Percentiles rank a stretch among this genome's conserved stretches.
These are phyloP conservation scores for Claviceps arundinis DNA, from an alignment of 2,329 filamentous ascomycete species.

Conservation along the genomic window DNA sequence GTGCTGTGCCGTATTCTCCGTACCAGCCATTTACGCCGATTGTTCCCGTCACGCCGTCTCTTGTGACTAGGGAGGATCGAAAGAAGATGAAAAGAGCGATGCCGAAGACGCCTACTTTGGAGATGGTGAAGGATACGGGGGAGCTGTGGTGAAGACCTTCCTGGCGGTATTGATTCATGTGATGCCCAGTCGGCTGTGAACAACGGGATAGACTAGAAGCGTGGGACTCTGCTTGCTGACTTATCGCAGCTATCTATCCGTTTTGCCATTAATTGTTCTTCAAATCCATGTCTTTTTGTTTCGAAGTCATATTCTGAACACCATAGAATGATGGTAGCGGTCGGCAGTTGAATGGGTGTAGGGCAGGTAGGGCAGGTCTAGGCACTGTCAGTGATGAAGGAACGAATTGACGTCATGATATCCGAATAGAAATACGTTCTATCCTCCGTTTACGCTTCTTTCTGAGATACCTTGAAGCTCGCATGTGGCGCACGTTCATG, in stretches of 20 bases:
- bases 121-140: constrained; percentile 47
- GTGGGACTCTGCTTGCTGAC: neutral
- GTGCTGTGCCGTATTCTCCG: constrained; percentile 56
- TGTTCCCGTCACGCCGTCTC: constrained; percentile 61
- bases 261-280: neutral
- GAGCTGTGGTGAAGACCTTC: constrained; percentile 47
- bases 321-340: neutral
- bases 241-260: neutral
- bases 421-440: neutral
- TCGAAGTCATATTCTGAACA: neutral
- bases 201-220: neutral
- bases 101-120: constrained; percentile 47
- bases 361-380: neutral
- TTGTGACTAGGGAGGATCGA: constrained; percentile 57
- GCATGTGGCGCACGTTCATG: too few relatives aligned
- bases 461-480: too few relatives aligned
- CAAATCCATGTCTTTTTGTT: neutral
- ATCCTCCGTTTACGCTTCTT: too few relatives aligned
- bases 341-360: neutral
- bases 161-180: neutral
- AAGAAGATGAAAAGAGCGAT: constrained; percentile 54
- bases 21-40: constrained; percentile 70
- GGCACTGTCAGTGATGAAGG: neutral
- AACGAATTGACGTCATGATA: neutral
- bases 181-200: neutral